These are phyloP conservation scores for Geotrichum citri-aurantii DNA, from an alignment of 1,139 yeast genomes.

Conservation along the genomic window DNA sequence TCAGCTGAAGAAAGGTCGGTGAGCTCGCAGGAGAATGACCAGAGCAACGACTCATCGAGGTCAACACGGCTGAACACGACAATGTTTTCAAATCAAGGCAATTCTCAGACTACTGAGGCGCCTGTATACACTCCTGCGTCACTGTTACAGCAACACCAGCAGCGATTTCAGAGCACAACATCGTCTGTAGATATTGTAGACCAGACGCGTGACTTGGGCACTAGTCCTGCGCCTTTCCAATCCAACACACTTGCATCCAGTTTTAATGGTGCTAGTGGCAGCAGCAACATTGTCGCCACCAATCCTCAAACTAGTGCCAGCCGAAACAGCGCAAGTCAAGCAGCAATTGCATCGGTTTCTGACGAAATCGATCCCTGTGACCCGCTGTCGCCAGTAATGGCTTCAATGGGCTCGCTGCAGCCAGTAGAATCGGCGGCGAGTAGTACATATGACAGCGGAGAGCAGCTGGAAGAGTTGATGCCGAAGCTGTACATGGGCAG, in stretches of 20 bases:
- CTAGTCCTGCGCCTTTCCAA: not conserved
- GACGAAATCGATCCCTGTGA: slow-evolving; percentile 3
- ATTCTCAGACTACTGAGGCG: not conserved
- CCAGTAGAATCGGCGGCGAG: not conserved
- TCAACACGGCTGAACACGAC: not conserved
- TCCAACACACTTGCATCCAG: not conserved
- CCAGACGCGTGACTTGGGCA: not conserved
- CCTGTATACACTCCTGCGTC: not conserved
- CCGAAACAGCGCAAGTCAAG: not conserved
- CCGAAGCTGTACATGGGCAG: slow-evolving; percentile 8
- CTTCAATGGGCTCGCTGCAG: not conserved
- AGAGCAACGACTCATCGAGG: not conserved
- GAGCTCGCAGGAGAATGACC: not conserved
- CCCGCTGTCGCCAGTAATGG: slow-evolving; percentile 1
- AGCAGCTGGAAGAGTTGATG: slow-evolving; percentile 5
- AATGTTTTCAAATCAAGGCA: not conserved
- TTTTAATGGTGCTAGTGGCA: not conserved
- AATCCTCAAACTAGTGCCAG: not conserved
- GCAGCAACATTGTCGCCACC: not conserved
- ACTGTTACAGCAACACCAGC: not conserved
- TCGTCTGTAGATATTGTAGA: slow-evolving; percentile 10
- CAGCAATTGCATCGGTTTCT: not conserved
- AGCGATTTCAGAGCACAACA: slow-evolving; percentile 1
- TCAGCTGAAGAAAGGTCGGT: not conserved
- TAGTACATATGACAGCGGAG: not conserved